These are phyloP conservation scores for Verticillium dahliae DNA, from an alignment of 2,329 filamentous ascomycete species.

Conservation along the genomic window DNA sequence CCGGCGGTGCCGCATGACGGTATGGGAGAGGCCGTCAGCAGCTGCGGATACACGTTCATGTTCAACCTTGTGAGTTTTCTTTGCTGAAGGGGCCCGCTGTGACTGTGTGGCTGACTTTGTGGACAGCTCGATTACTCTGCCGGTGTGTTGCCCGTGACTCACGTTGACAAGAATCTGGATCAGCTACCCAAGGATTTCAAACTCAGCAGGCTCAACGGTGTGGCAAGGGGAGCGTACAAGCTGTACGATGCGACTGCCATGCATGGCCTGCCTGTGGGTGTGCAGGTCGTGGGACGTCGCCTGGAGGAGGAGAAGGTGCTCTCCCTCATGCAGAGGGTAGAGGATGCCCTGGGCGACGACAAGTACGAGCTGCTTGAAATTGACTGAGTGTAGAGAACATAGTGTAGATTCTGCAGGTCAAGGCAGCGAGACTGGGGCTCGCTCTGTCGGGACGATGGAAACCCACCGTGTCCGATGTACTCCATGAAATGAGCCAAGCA, in stretches of 20 bases:
- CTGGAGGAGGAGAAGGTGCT: constrained; percentile 86
- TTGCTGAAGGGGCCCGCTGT: not conserved
- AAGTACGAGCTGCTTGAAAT: constrained; percentile 45
- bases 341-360: constrained; percentile 60
- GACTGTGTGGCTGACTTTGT: not conserved
- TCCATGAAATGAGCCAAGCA: not conserved
- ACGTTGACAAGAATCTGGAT: constrained; percentile 67
- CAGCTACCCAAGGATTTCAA: constrained; percentile 56
- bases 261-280: constrained; percentile 80
- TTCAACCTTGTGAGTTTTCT: constrained; percentile 68
- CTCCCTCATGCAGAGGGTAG: constrained; percentile 70
- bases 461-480: no score
- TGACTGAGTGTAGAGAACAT: constrained; percentile 23
- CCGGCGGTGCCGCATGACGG: constrained; percentile 81
- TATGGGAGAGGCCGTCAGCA: constrained; percentile 79
- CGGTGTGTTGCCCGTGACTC: constrained; percentile 78
- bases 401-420: no score
- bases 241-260: constrained; percentile 77
- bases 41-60: constrained; percentile 88
- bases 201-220: constrained; percentile 63
- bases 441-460: no score
- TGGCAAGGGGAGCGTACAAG: constrained; percentile 78
- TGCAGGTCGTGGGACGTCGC: constrained; percentile 75
- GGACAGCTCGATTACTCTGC: constrained; percentile 73
- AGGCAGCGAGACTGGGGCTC: not conserved